A percentile compares a stretch with the other conserved stretches of the same genome.
Conservation (phyloP, 768 basidiomycete species). For the Russula ochroleuca region DNA sequence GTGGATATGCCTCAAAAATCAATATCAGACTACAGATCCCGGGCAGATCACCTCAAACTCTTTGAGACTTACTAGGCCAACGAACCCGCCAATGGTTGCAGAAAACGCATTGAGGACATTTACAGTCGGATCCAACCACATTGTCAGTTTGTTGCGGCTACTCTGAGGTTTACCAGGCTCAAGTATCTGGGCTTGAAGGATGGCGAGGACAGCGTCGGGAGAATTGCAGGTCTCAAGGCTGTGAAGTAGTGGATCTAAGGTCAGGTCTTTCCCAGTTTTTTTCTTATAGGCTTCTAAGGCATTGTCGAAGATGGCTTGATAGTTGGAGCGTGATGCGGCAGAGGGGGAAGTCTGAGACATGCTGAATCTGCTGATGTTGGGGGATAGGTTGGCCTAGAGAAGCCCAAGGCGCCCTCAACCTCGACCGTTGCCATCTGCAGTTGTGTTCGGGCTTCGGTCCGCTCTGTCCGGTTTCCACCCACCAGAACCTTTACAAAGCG, state of each 20-base stretch:
- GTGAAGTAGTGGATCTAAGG: neutral
- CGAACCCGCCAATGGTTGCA: neutral
- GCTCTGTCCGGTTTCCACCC: too few relatives aligned
- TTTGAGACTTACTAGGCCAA: neutral
- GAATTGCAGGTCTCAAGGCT: neutral
- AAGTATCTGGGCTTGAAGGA: neutral
- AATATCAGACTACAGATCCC: neutral
- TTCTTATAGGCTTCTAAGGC: neutral
- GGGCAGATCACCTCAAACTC: neutral
- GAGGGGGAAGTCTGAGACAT: neutral
- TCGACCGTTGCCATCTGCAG: too few relatives aligned
- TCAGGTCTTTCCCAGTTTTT: neutral
- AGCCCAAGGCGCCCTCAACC: too few relatives aligned
- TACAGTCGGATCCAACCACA: neutral
- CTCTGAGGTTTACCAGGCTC: neutral
- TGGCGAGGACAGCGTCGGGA: neutral
- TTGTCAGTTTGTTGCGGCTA: neutral
- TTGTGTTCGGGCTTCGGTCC: too few relatives aligned
- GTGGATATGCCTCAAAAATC: neutral
- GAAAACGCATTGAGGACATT: neutral
- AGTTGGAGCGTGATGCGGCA: neutral
- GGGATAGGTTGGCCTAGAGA: too few relatives aligned
- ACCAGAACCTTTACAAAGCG: too few relatives aligned
- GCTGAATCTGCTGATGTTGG: too few relatives aligned
- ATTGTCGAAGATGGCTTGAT: neutral